These are phyloP conservation scores for Candida peoriensis DNA, from an alignment of 805 yeast genomes.

Conservation along the genomic window DNA sequence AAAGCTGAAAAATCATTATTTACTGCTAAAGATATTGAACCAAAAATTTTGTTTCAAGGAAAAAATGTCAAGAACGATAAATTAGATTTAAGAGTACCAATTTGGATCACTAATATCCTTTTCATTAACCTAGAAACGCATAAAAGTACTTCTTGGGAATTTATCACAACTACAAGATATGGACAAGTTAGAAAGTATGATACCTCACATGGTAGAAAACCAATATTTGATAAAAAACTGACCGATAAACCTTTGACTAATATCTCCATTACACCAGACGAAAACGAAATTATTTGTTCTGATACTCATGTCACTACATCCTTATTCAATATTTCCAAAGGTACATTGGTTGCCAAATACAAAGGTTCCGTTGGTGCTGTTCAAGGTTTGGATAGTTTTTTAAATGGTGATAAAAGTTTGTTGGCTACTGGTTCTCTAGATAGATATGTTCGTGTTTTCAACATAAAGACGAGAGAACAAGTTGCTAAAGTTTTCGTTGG, in stretches of 20 bases:
- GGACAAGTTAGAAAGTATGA: constrained; percentile 78
- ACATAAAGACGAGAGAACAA: constrained; percentile 50
- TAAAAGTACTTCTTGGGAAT: constrained; percentile 36
- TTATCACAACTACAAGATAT: constrained; percentile 64
- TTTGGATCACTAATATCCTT: constrained; percentile 63
- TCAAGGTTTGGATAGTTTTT: constrained; percentile 23
- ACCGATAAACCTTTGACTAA: constrained; percentile 50
- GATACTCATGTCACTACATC: constrained; percentile 68
- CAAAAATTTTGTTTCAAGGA: constrained; percentile 52
- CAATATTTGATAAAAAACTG: constrained; percentile 50
- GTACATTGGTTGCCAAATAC: constrained; percentile 61
- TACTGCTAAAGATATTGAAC: constrained; percentile 17
- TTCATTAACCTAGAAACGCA: constrained; percentile 35
- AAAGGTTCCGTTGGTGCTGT: constrained; percentile 78
- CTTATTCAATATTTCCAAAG: constrained; percentile 44
- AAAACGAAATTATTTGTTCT: constrained; percentile 52
- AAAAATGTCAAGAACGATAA: constrained; percentile 80
- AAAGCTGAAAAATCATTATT: constrained; percentile 13
- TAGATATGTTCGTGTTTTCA: constrained; percentile 76
- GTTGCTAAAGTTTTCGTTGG: constrained; percentile 71
- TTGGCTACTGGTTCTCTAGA: constrained; percentile 83
- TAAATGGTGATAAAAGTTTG: constrained; percentile 32
- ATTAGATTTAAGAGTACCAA: constrained; percentile 75
- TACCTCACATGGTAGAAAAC: constrained; percentile 62
- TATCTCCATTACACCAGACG: constrained; percentile 17